phyloP scores from a whole-genome alignment of 352 stramenopile species.

The Pythium utonaiense region DNA sequence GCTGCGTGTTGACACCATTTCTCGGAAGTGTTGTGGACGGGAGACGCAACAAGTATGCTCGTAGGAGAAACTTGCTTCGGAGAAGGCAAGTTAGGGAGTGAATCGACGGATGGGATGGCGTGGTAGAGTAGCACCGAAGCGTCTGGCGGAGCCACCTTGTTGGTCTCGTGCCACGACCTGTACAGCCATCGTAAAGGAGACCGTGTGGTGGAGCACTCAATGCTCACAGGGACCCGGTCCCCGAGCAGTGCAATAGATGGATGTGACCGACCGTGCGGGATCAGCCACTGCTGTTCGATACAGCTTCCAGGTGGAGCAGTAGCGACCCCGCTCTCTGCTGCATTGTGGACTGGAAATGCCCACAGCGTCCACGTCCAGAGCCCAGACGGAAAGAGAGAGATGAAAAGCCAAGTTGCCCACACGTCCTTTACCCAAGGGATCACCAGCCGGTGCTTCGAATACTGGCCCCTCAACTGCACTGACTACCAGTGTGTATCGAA shows the following conservation, averaged over 20 bases:
- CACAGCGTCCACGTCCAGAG: not conserved
- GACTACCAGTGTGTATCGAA: not conserved
- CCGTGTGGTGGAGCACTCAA: too few relatives aligned
- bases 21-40: not conserved
- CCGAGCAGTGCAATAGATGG: too few relatives aligned
- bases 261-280: not conserved
- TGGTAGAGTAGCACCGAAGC: slow-evolving; percentile 1
- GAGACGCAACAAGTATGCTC: slow-evolving; percentile 1
- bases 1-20: not conserved
- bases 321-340: not conserved
- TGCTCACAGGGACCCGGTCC: too few relatives aligned
- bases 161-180: not conserved
- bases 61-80: slow-evolving; percentile 4
- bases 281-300: not conserved
- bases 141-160: slow-evolving; percentile 1
- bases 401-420: not conserved
- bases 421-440: not conserved
- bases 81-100: slow-evolving; percentile 14
- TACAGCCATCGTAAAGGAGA: slow-evolving; percentile 3
- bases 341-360: not conserved
- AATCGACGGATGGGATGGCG: not conserved
- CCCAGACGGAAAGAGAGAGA: not conserved
- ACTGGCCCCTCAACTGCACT: not conserved
- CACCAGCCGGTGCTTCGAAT: not conserved
- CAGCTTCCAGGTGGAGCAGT: not conserved